Base-by-base conservation (phyloP, 2,329 filamentous ascomycete genomes). In the Aspergillus versicolor region DNA sequence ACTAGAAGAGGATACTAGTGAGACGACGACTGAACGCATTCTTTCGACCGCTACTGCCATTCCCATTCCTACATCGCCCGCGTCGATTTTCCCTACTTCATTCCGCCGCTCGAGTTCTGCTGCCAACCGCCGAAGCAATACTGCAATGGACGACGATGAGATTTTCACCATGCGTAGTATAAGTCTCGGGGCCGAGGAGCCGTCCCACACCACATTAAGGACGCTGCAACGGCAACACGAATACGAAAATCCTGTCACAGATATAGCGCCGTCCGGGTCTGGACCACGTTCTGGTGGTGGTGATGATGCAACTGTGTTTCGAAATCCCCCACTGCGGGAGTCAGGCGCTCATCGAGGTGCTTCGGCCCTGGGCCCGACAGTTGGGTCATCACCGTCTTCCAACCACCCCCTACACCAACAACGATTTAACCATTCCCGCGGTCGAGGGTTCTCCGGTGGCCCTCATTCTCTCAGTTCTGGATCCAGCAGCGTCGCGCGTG, bases 11-110 rank as follows among this genome's bases (percentile, higher is more conserved):
- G 71, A 71, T n/a, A 55, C 70, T 3, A 71, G 66, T 46, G 67
- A 73, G 24, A 68, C 72, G 17, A 56, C 65, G 19, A 64, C 68
- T 19, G 67, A 72, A 59, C 64, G 66, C 4, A 66, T 66, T 17
- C 68, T 72, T 32, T 69, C 73, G 9, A 71, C 72, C 17, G 75
- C 74, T 27, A 75, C 68, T 44, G 77, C 78, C 4, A 81, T 81
- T 47, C 76, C 79, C 49, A 81, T 81, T 19, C 79, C 79, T 5
- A 79, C 70, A 11, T 80, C 78, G 21, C 78, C 78, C 1, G 71
- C 72, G n/a, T 52, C 54, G 4, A 66, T 71, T 1, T 78, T 76
- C 45, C 65, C 71, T 41, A 68, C 75, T 6, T 64, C 65, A 30
- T 79, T 76, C 53, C 75, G 77, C 37, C 73, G 77, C 46, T 77